Percentiles rank a stretch among this genome's conserved stretches.
phyloP scores from a whole-genome alignment of 495 filamentous ascomycete genomes.

The Neohortaea acidophila region DNA sequence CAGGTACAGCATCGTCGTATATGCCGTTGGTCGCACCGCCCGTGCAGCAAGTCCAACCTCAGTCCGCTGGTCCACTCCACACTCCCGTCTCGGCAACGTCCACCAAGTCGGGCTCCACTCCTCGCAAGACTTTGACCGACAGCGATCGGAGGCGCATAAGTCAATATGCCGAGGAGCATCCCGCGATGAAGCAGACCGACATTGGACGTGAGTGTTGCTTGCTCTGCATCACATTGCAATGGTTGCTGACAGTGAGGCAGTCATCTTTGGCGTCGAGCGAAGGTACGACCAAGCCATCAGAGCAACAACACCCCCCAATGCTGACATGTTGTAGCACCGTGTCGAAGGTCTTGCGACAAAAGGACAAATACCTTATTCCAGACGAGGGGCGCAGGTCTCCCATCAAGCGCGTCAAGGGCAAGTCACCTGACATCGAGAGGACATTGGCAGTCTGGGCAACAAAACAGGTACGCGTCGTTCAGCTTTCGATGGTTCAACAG shows the following conservation, averaged over 20 bases:
- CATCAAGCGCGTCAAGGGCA: constrained; percentile 75
- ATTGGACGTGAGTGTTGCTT: constrained; percentile 71
- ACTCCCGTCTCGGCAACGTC: constrained; percentile 31
- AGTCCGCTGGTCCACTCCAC: constrained; percentile 26
- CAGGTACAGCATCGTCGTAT: constrained; percentile 19
- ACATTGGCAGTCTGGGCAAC: constrained; percentile 80
- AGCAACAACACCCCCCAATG: too few relatives aligned
- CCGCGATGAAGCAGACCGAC: constrained; percentile 90
- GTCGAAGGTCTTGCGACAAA: constrained; percentile 90
- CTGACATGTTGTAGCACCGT: constrained; percentile 58
- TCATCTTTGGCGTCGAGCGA: constrained; percentile 92
- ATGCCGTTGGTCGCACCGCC: constrained; percentile 24
- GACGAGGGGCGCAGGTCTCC: constrained; percentile 81
- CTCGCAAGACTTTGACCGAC: constrained; percentile 83
- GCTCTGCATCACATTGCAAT: constrained; percentile 13
- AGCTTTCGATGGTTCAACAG: background rate
- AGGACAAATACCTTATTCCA: constrained; percentile 86
- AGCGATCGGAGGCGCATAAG: constrained; percentile 88
- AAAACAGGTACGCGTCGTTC: constrained; percentile 32
- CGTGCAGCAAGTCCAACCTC: constrained; percentile 22
- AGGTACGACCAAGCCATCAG: too few relatives aligned
- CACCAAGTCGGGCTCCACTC: constrained; percentile 40
- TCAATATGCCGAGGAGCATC: constrained; percentile 86
- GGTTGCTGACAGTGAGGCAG: constrained; percentile 32
- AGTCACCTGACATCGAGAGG: constrained; percentile 88